Evolutionary conservation across 164 flowering plant species (phyloP).

Genomic region (Stephania japonica): DNA sequence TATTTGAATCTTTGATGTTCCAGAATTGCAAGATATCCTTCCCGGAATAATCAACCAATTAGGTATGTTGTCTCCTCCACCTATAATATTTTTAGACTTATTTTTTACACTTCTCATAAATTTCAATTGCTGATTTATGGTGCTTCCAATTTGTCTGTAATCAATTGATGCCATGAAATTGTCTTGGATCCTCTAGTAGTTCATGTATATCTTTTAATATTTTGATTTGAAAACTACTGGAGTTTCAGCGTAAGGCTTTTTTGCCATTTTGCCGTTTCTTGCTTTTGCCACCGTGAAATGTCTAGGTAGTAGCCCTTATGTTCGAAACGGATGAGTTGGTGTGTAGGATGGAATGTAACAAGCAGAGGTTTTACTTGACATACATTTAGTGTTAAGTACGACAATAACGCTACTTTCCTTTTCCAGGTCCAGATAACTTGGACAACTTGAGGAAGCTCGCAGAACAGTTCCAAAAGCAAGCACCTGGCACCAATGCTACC

Average conservation of each 20-base stretch:
- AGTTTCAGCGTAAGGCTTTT: too few relatives aligned
- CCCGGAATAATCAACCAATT: constrained; percentile 61
- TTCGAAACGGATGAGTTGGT: neutral
- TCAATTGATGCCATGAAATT: neutral
- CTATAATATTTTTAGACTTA: neutral
- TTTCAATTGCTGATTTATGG: neutral
- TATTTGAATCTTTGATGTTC: constrained; percentile 1
- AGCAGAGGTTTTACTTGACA: neutral
- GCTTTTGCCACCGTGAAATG: too few relatives aligned
- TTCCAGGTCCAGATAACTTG: constrained; percentile 61
- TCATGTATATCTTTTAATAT: neutral
- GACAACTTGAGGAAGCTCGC: constrained; percentile 63
- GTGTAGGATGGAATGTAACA: neutral
- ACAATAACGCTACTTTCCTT: neutral
- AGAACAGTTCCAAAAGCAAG: constrained; percentile 61
- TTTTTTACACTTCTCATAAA: neutral
- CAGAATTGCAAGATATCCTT: constrained; percentile 56
- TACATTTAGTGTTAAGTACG: neutral
- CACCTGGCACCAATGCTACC: constrained; percentile 26
- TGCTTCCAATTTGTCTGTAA: neutral
- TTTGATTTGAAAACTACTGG: neutral
- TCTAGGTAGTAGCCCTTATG: too few relatives aligned
- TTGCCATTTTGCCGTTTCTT: too few relatives aligned
- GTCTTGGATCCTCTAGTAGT: neutral
- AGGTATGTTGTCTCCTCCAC: constrained; percentile 22